Evolutionary conservation across 345 rosid genomes (phyloP), one percentile per base, ranked within the genome.

Genomic region (Citrus australasica): DNA sequence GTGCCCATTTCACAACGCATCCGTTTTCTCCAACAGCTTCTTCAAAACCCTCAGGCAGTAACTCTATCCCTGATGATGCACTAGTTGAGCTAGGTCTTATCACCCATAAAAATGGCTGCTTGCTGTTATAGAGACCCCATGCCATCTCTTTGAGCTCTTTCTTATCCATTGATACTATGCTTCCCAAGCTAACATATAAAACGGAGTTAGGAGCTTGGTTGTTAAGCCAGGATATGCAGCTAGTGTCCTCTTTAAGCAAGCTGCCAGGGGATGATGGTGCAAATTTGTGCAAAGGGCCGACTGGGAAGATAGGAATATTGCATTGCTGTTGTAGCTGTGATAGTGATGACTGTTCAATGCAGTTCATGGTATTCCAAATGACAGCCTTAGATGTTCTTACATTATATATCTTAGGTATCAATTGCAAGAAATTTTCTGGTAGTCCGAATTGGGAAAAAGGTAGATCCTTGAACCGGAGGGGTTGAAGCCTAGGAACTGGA

Each of bases 1-100:
- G 90, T 2, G 88, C 89, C 89, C 91, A 90, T 62, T 84, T 83
- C 33, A 86, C 86, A 16, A 84, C 81, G 78, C 69, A 84, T 11
- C 89, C 87, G 61, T 78, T 79, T 55, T 78, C 86, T 13, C 80
- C 82, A 8, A 83, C 74, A 27, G 58, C 53, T 48, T 77, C 79
- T 40, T 59, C n/a, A 42, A 77, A 74, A 7, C 65, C 70, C 24
- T 73, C 56, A 1, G 79, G 48, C 30, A 79, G 13, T 4, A 60
- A 32, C 30, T 80, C 77, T 3, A 40, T 65, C 40, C 59, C 75
- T 14, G 73, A 64, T 2, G 33, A 66, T n/a, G 53, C 73, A 0
- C 19, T 56, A 25, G 51, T 69, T 1, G 71, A 76, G 21, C 69
- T 65, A 7, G 79, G 78, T 55, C 80, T 48, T 48, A 80, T 38